Evolutionary conservation across 2,329 filamentous ascomycete species (phyloP), one percentile per base, ranked within the genome.

Genomic region (Epicoccum nigrum): DNA sequence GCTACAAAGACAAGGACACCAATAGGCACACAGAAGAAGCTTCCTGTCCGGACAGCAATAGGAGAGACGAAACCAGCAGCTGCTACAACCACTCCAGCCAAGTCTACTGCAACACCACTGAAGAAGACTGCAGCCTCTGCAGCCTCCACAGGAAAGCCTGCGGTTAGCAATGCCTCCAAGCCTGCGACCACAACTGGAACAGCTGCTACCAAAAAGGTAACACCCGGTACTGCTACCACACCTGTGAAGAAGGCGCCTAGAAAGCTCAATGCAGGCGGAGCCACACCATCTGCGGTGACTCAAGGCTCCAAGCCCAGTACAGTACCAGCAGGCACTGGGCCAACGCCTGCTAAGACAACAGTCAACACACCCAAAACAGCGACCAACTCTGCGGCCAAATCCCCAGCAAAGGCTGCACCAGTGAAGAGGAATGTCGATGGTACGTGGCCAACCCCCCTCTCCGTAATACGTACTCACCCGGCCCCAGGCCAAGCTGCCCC

Each of bases 401-500:
- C 51, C 4, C 39, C 56, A 2, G 40, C 45, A 16, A 63, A 67
- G 50, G 47, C 62, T 17, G 55, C 59, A 0, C 60, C 69, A 3
- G 49, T 63, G 33, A 44, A 56, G 40, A 50, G 45, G 35, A 64
- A 64, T 39, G 40, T 52, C 46, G 62, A 65, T 47, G 63, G 62
- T 64, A 63, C 63, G 25, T 67, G 58, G 41, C 61, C 68, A 54
- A 71, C 69, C 39, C 64, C 68, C 30, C 37, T 58, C 23, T 45
- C 49, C 42, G 49, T 63, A 16, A 64, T 67, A 39, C 46, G 62
- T 52, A 51, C 62, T 66, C 55, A 66, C 61, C 62, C 62, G 39
- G 54, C 61, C 31, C 62, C 68, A 56, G 58, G 61, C 46, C 51
- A 63, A 50, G 51, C 55, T 34, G 47, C 56, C 35, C 38, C 49